Evolutionary conservation across 2,329 filamentous ascomycete genomes (phyloP).

Genomic region (Alternaria angustiovoidea): DNA sequence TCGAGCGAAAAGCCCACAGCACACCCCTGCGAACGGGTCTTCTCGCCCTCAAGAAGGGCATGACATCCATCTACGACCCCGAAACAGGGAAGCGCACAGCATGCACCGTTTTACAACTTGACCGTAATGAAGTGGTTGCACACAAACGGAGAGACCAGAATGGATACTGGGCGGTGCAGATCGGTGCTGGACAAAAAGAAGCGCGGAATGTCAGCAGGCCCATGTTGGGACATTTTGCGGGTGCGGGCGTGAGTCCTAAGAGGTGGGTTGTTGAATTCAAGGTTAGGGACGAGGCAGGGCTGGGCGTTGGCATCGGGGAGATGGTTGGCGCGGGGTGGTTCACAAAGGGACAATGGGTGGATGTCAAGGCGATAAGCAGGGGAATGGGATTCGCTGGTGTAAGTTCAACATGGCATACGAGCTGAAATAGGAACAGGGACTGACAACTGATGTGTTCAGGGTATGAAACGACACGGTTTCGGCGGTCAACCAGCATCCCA

Average conservation of each 20-base stretch:
- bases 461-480: slow-evolving; percentile 97
- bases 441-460: slow-evolving; percentile 51
- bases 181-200: slow-evolving; percentile 79
- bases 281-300: slow-evolving; percentile 75
- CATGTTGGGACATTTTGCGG: slow-evolving; percentile 86
- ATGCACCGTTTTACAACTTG: slow-evolving; percentile 93
- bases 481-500: slow-evolving; percentile 88
- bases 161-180: slow-evolving; percentile 93
- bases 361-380: slow-evolving; percentile 78
- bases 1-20: slow-evolving; percentile 64
- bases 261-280: slow-evolving; percentile 84
- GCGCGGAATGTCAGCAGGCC: slow-evolving; percentile 81
- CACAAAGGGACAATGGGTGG: slow-evolving; percentile 86
- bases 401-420: slow-evolving; percentile 34
- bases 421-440: background rate
- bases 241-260: slow-evolving; percentile 83
- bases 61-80: slow-evolving; percentile 86
- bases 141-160: slow-evolving; percentile 82
- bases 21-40: slow-evolving; percentile 78
- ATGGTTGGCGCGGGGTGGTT: slow-evolving; percentile 90
- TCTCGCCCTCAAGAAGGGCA: slow-evolving; percentile 90
- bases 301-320: slow-evolving; percentile 77
- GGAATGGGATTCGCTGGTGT: slow-evolving; percentile 92
- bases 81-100: slow-evolving; percentile 78
- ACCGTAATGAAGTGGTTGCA: slow-evolving; percentile 87